Evolutionary conservation across 1,284 basidiomycete genomes (phyloP), one percentile per base, ranked within the genome.

Genomic region (Ceraceosorus guamensis): DNA sequence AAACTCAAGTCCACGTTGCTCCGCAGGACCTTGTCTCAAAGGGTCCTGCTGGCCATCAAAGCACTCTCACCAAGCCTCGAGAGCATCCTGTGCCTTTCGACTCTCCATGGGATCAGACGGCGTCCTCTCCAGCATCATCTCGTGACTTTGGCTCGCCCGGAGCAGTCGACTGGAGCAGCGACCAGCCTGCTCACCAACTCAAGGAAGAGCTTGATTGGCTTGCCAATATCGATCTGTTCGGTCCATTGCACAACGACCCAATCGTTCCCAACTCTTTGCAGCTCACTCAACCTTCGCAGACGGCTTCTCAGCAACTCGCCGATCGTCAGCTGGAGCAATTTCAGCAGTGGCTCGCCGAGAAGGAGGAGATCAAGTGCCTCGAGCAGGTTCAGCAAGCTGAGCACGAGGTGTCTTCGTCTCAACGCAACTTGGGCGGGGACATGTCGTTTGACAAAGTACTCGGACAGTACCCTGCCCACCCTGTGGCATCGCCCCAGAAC

Each of bases 91-190:
- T n/a, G 37, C 52, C 52, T 6, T 53, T 53, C 39, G 52, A 53
- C 39, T 53, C 52, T 2, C 52, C 52, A n/a, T 46, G 44, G 52
- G 52, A 53, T 30, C 39, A 44, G 48, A 46, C 39, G 2, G 34
- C 48, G 39, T 39, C 41, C 24, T 46, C 39, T 4, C 52, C 52
- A 7, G 52, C 52, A 18, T 53, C 52, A n/a, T 47, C 52, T 33
- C 52, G 52, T 18, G 52, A 53, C 44, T 53, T 53, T n/a, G 33
- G 31, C n/a, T 35, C 33, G 31, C 48, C 52, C 13, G 32, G 45
- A 30, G 34, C 48, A 7, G 13, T 24, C 5, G 45, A 53, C 39
- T 46, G 52, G 48, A 31, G 44, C 37, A 8, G 37, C 37, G 37
- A 8, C 37, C 37, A n/a, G 37, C 37, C n/a, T n/a, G 37, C 37